Evolutionary conservation across 768 basidiomycete species (phyloP).

Genomic region (Tylopilus sp.): DNA sequence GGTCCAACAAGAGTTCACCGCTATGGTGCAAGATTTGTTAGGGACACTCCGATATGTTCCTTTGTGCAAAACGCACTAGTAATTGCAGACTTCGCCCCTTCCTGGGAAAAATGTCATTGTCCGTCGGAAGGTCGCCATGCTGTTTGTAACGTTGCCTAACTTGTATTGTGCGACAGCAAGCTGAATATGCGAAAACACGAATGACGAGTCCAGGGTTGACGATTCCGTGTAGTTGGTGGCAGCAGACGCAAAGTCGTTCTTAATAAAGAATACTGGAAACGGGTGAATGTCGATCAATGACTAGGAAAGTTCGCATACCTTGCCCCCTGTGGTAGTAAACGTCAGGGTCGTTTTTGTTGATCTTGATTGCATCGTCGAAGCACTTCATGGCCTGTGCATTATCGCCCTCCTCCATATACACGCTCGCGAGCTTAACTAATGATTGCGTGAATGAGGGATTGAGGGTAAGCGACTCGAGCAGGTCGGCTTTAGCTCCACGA

Average conservation of each 20-base stretch:
- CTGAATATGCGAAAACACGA: conserved; percentile 97
- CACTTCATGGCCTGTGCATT: conserved; percentile 79
- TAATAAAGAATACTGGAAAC: conserved; percentile 78
- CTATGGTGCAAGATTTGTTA: conserved; percentile 37
- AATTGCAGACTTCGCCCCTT: conserved; percentile 87
- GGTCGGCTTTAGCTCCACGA: conserved; percentile 75
- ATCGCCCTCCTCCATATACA: conserved; percentile 94
- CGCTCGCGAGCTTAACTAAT: conserved; percentile 94
- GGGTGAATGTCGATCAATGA: not conserved
- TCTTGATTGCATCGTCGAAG: conserved; percentile 84
- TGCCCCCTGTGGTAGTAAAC: conserved; percentile 99
- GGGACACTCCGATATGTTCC: not conserved
- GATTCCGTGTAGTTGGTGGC: conserved; percentile 91
- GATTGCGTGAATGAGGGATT: conserved; percentile 75
- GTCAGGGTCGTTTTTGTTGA: conserved; percentile 85
- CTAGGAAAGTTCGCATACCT: conserved; percentile 41
- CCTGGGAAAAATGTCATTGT: conserved; percentile 84
- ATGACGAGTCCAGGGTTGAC: conserved; percentile 77
- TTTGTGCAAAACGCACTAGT: conserved; percentile 62
- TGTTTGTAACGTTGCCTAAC: conserved; percentile 66
- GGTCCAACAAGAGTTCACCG: conserved; percentile 92
- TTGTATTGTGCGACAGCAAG: conserved; percentile 98
- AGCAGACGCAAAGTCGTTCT: conserved; percentile 82
- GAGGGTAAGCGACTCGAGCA: conserved; percentile 71
- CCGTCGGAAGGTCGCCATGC: conserved; percentile 87